A percentile compares a stretch with the other conserved stretches of the same genome.
Evolutionary conservation across 495 filamentous ascomycete genomes (phyloP).

Genomic region (Chaetomium fimeti): DNA sequence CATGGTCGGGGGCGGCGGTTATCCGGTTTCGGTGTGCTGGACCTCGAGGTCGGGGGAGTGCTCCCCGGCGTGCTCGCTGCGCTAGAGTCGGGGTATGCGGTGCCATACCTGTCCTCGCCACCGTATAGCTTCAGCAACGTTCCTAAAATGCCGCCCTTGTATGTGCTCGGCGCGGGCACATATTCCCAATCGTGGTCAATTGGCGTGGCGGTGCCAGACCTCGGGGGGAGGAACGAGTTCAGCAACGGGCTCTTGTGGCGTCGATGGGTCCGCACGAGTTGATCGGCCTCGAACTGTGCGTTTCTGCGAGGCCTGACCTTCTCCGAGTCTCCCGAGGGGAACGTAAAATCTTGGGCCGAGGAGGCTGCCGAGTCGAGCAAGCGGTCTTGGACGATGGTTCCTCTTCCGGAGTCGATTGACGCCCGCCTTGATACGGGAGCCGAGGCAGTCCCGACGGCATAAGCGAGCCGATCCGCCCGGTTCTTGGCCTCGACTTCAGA

Average conservation of each 20-base stretch:
- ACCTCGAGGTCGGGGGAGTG: slow-evolving; percentile 46
- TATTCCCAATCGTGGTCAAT: slow-evolving; percentile 57
- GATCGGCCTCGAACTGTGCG: slow-evolving; percentile 29
- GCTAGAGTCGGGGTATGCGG: slow-evolving; percentile 25
- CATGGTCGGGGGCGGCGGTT: slow-evolving; percentile 47
- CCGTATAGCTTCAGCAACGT: slow-evolving; percentile 76
- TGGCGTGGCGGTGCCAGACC: slow-evolving; percentile 33
- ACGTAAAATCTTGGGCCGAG: slow-evolving; percentile 20
- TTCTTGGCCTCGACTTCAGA: slow-evolving; percentile 37
- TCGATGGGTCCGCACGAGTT: slow-evolving; percentile 30
- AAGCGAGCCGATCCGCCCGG: slow-evolving; percentile 39
- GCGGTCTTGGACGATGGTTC: slow-evolving; percentile 9
- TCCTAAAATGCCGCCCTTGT: slow-evolving; percentile 73
- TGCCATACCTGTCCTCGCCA: slow-evolving; percentile 27
- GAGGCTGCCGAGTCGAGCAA: slow-evolving; percentile 5
- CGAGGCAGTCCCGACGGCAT: slow-evolving; percentile 37
- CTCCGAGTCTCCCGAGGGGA: neutral
- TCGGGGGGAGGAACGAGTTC: slow-evolving; percentile 15
- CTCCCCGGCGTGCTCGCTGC: slow-evolving; percentile 33
- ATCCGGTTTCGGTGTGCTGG: slow-evolving; percentile 54
- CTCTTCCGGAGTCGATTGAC: slow-evolving; percentile 26
- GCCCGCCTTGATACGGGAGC: slow-evolving; percentile 34
- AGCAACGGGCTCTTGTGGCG: slow-evolving; percentile 25
- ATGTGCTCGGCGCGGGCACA: slow-evolving; percentile 65
- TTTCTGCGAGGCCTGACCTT: slow-evolving; percentile 23